Evolutionary conservation across 768 basidiomycete genomes (phyloP).

Genomic region (Clitopilus hobsonii): DNA sequence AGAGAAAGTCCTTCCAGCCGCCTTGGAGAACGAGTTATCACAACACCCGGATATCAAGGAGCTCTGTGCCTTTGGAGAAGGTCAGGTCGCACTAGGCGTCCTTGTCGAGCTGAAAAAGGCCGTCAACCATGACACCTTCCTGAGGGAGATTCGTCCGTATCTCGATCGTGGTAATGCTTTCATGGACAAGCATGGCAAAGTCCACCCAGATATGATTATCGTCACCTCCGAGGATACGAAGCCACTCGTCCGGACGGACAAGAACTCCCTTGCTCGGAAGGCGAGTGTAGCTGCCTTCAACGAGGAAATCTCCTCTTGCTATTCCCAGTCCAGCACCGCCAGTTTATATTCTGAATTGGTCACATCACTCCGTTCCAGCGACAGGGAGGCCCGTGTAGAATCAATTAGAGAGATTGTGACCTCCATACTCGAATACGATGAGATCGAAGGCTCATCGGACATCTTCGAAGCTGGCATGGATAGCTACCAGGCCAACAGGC

Average conservation of each 20-base stretch:
- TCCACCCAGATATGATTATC: conserved; percentile 33
- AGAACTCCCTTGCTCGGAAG: conserved; percentile 32
- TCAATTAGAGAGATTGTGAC: conserved; percentile 18
- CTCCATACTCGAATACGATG: conserved; percentile 12
- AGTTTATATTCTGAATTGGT: neutral
- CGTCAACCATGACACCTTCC: conserved; percentile 5
- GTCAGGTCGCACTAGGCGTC: conserved; percentile 28
- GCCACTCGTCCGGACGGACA: conserved; percentile 30
- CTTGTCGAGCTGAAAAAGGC: conserved; percentile 27
- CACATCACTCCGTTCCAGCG: conserved; percentile 15
- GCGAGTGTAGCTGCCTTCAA: conserved; percentile 25
- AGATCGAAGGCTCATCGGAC: conserved; percentile 20
- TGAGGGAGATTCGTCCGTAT: conserved; percentile 19
- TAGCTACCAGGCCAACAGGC: conserved; percentile 30
- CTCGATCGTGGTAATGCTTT: conserved; percentile 28
- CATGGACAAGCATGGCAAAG: conserved; percentile 30
- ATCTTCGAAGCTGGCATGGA: conserved; percentile 39
- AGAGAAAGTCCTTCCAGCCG: conserved; percentile 36
- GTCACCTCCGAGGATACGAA: conserved; percentile 24
- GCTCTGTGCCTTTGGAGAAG: conserved; percentile 32
- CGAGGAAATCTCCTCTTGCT: conserved; percentile 27
- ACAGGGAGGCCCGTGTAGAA: conserved; percentile 14
- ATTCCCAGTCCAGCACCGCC: conserved; percentile 19
- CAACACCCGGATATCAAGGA: conserved; percentile 32
- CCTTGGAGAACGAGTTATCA: conserved; percentile 24